Conservation (phyloP, 2,329 filamentous ascomycete genomes). For the Scortechinia acanthostroma region DNA sequence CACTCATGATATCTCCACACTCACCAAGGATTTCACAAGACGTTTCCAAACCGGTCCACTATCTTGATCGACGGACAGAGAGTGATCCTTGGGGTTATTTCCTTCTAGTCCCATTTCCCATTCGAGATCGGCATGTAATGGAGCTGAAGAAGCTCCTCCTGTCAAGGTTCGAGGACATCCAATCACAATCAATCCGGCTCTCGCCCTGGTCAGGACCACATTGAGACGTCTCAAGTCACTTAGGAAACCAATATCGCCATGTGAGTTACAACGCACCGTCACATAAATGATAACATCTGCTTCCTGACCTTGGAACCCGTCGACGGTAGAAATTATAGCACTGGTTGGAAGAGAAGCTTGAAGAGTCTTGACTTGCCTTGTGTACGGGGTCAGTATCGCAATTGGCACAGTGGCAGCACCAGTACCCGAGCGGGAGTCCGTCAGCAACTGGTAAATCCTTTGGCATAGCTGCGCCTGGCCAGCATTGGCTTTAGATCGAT, state of each 20-base stretch:
- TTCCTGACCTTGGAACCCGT: conserved; percentile 32
- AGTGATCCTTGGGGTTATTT: too few relatives aligned
- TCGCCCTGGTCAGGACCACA: conserved; percentile 28
- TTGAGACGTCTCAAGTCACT: conserved; percentile 29
- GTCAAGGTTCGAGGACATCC: conserved; percentile 17
- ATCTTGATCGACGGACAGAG: too few relatives aligned
- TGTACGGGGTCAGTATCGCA: conserved; percentile 30
- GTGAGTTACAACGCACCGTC: conserved; percentile 29
- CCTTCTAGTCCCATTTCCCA: too few relatives aligned
- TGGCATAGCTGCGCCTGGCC: too few relatives aligned
- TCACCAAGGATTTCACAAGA: too few relatives aligned
- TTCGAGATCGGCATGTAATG: too few relatives aligned
- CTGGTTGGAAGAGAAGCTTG: conserved; percentile 10
- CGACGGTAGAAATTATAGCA: conserved; percentile 25
- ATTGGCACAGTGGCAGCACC: conserved; percentile 12
- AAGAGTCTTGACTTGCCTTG: conserved; percentile 21
- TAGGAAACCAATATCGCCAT: conserved; percentile 26
- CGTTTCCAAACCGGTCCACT: too few relatives aligned
- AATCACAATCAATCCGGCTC: conserved; percentile 20
- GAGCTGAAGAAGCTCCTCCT: too few relatives aligned
- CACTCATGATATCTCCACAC: too few relatives aligned
- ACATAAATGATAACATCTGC: conserved; percentile 32
- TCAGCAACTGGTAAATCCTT: too few relatives aligned
- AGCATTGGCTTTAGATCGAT: too few relatives aligned
- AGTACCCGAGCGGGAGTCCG: too few relatives aligned